These are phyloP conservation scores for Verticillium klebahnii DNA, from an alignment of 2,329 filamentous ascomycete genomes.

Conservation along the genomic window DNA sequence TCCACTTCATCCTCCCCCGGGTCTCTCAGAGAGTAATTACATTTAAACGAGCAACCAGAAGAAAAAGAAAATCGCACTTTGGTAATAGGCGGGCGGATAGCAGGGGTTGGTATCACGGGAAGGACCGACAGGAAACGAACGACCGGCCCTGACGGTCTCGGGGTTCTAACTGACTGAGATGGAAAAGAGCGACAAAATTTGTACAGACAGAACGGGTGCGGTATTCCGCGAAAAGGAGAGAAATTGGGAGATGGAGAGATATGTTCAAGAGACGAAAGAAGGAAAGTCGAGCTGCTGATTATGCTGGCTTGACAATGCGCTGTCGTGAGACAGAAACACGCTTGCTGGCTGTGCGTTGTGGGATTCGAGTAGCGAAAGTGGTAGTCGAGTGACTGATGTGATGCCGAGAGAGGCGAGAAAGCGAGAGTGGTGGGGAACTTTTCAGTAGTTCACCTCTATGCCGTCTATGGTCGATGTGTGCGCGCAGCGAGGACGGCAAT, in stretches of 20 bases:
- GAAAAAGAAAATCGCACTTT: background rate
- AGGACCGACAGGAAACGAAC: conserved; percentile 15
- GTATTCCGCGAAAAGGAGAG: conserved; percentile 2
- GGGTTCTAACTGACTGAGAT: background rate
- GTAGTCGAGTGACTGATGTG: background rate
- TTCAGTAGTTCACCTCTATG: conserved; percentile 10
- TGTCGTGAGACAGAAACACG: conserved; percentile 7
- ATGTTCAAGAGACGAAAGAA: conserved; percentile 3
- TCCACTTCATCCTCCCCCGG: background rate
- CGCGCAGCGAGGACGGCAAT: background rate
- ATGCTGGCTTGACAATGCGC: conserved; percentile 5
- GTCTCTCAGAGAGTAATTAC: background rate
- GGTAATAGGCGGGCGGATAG: background rate
- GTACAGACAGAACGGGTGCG: conserved; percentile 8
- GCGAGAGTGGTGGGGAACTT: conserved; percentile 3
- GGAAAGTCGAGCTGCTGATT: background rate
- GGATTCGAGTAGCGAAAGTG: background rate
- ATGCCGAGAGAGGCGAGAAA: background rate
- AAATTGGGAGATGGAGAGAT: conserved; percentile 1
- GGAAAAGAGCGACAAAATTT: conserved; percentile 5
- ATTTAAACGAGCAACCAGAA: background rate
- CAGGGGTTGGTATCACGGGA: conserved; percentile 12
- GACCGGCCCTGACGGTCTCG: conserved; percentile 14
- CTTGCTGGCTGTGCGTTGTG: background rate
- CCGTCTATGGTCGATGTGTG: conserved; percentile 13